Evolutionary conservation across 306 rosid genomes (phyloP), one percentile per base, ranked within the genome.

Genomic region (Arachis stenosperma): DNA sequence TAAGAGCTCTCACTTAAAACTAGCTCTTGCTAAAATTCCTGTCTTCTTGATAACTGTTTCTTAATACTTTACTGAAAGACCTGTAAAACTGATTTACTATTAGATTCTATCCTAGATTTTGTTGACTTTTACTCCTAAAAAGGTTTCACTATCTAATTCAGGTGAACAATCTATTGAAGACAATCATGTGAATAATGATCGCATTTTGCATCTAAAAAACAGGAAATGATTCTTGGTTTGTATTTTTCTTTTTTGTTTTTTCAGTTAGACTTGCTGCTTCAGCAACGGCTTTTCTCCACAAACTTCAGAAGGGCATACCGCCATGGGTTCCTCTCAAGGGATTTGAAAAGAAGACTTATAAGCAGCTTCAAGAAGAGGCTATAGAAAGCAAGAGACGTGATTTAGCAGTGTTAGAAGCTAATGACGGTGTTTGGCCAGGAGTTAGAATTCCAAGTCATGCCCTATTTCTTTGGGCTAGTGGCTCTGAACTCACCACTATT

Each of bases 261-360:
- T 64, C 53, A 89, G 97, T 89, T 81, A 86, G 94, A 80, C 79
- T 91, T 0, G 92, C 78, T 61, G 96, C 98, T 75, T 79, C 90
- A 40, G 97, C 96, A 30, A 91, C 96, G 69, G 95, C 95, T 73
- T 78, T 91, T 58, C 80, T 91, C 77, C 97, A 88, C 85, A 94
- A 94, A 79, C 86, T 94, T 48, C 98, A 89, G 52, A 94, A 83
- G 6, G 98, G 98, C 41, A 86, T 91, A 64, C 88, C 97, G 43
- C 98, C 97, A 5, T 94, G 98, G 98, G 92, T 94, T 85, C 98
- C 98, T 61, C 81, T 91, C 14, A 94, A 91, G 81, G 98, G 98
- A 65, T 82, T 17, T 54, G 97, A 94, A 78, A 54, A 81, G 77
- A 94, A 94, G 82, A 86, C 95, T 37, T 91, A 88, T 63, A 83